Evolutionary conservation across 805 yeast genomes (phyloP), one percentile per base, ranked within the genome.

Genomic region (Maudiozyma saulgeensis): DNA sequence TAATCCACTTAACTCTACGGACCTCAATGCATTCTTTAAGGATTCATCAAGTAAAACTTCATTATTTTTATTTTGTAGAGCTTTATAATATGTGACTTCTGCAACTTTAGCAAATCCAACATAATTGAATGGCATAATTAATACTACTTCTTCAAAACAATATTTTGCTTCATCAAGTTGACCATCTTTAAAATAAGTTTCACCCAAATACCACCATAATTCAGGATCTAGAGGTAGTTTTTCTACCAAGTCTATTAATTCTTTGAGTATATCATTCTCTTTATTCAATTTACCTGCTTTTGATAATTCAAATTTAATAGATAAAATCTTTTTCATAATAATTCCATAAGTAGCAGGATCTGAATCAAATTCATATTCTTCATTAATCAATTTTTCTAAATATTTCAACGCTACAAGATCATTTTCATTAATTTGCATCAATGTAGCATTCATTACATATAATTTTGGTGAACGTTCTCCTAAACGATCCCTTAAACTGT

Each of bases 191-290:
- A 66, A 66, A 62, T 91, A 91, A n/a, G 76, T 70, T 37, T 79
- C 78, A 3, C 81, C 84, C 49, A 89, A 70, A 64, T 87, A 95
- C 44, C 80, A 73, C 96, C 95, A 88, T 2, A 84, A 70, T 53
- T 84, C 81, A 2, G 78, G 70, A 64, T 93, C 98, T 19, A 82
- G 63, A 1, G 97, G 96, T 56, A 64, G 63, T 49, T 62, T 58
- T 26, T 67, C 69, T 19, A 58, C 49, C 19, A 67, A 44, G 11
- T 53, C 48, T 21, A 57, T 43, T 28, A 62, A 45, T 35, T 55
- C 53, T 9, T 54, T 51, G 6, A 51, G 18, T 8, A 49, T 49
- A n/a, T 41, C 43, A 43, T 54, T 48, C 43, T 58, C 60, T 15
- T 50, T 51, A 16, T 53, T 47, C 32, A 28, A 28, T 28, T 28